phyloP scores from a whole-genome alignment of 257 asterid species.

The Solanum etuberosum region DNA sequence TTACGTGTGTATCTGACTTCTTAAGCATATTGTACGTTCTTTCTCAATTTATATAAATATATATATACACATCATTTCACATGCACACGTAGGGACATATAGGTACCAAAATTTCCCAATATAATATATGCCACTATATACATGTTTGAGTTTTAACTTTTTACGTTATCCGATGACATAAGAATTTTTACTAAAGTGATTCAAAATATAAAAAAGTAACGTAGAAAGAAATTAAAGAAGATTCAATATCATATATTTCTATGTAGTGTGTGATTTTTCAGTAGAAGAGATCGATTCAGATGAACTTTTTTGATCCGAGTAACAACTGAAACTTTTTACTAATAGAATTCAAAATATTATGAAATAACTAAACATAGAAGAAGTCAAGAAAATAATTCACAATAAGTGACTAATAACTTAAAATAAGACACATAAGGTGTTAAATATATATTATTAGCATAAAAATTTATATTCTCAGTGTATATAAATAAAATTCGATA shows the following conservation, averaged over 20 bases:
- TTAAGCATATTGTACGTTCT: not conserved
- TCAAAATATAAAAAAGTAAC: not conserved
- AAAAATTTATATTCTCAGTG: not conserved
- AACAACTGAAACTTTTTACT: no score
- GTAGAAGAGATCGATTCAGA: no score
- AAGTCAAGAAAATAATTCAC: no score
- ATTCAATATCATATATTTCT: no score
- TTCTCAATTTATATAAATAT: not conserved
- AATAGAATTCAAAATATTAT: no score
- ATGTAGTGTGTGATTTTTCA: no score
- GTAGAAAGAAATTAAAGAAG: no score
- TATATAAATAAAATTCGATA: not conserved
- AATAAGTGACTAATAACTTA: not conserved
- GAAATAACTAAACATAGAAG: no score
- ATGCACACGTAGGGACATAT: not conserved
- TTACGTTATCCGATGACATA: no score
- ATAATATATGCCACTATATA: not conserved
- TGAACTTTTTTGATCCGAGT: no score
- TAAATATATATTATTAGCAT: no score
- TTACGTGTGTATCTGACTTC: not conserved
- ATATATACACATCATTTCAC: not conserved
- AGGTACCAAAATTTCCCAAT: not conserved
- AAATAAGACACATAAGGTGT: not conserved
- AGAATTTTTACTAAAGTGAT: not conserved
- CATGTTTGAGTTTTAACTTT: not conserved